A percentile compares a stretch with the other conserved stretches of the same genome.
These are phyloP conservation scores for Stylonectria norvegica DNA, from an alignment of 2,329 filamentous ascomycete genomes.

Conservation along the genomic window DNA sequence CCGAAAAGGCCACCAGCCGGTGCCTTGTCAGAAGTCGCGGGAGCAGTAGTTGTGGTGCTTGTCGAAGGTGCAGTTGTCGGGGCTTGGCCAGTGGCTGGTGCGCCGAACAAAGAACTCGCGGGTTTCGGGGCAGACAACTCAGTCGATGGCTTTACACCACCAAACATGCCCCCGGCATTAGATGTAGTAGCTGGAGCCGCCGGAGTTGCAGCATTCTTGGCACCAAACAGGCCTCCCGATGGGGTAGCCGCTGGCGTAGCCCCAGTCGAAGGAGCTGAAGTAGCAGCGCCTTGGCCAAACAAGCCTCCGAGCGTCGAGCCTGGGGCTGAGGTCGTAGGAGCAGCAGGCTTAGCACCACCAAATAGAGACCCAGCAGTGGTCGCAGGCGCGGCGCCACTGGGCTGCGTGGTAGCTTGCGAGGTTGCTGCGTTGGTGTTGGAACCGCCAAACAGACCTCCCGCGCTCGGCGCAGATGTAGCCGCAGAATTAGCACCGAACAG, in stretches of 20 bases:
- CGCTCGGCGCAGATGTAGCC: constrained; percentile 22
- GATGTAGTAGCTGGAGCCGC: constrained; percentile 27
- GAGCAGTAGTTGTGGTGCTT: constrained; percentile 22
- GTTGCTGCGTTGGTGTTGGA: constrained; percentile 25
- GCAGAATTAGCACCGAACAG: constrained; percentile 25
- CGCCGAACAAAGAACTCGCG: constrained; percentile 26
- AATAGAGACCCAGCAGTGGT: constrained; percentile 35
- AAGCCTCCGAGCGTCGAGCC: constrained; percentile 33
- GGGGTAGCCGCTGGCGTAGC: constrained; percentile 29
- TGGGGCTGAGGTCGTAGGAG: constrained; percentile 31
- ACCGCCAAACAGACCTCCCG: constrained; percentile 18
- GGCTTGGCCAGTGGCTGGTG: constrained; percentile 16
- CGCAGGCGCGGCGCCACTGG: constrained; percentile 18
- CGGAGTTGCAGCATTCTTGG: constrained; percentile 27
- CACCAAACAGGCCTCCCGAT: constrained; percentile 31
- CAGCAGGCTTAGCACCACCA: constrained; percentile 38
- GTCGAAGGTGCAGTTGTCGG: constrained; percentile 14
- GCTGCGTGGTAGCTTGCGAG: constrained; percentile 14
- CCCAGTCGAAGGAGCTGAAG: constrained; percentile 28
- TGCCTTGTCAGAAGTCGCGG: constrained; percentile 29
- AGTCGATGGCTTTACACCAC: constrained; percentile 20
- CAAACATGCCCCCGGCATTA: constrained; percentile 23
- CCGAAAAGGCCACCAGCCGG: constrained; percentile 34
- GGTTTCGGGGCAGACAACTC: constrained; percentile 20
- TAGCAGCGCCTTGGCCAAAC: constrained; percentile 33